Percentiles rank a stretch among this genome's conserved stretches.
Conservation (phyloP, 2,329 filamentous ascomycete genomes). For the Metarhizium humberi region DNA sequence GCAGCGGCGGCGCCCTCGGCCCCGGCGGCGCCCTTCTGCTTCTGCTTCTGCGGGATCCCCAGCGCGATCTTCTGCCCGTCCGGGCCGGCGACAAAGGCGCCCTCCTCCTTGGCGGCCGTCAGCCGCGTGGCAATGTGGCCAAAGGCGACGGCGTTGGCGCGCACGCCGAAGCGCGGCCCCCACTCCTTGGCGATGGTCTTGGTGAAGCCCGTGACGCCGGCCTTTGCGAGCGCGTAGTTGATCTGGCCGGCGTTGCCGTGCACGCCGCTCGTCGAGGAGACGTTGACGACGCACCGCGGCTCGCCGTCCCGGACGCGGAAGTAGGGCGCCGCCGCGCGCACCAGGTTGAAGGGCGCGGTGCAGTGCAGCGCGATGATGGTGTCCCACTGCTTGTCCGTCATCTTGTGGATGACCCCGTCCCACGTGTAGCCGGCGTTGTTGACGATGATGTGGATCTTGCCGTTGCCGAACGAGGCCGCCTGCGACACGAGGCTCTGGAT, state of each 20-base stretch:
- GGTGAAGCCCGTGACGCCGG: constrained; percentile 71
- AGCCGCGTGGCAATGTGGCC: constrained; percentile 72
- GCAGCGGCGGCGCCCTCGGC: constrained; percentile 29
- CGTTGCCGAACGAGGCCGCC: constrained; percentile 69
- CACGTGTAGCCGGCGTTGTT: constrained; percentile 91
- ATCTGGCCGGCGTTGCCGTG: constrained; percentile 87
- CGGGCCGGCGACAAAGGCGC: constrained; percentile 67
- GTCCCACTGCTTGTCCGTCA: constrained; percentile 86
- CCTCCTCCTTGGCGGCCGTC: constrained; percentile 76
- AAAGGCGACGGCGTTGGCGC: constrained; percentile 77
- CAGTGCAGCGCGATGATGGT: constrained; percentile 77
- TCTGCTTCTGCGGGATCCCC: constrained; percentile 60
- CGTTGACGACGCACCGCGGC: constrained; percentile 71
- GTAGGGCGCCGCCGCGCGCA: constrained; percentile 72
- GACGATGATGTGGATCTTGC: constrained; percentile 85
- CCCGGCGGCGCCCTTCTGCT: constrained; percentile 30
- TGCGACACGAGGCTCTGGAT: constrained; percentile 62
- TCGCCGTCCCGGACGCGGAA: constrained; percentile 82
- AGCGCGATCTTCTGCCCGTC: constrained; percentile 67
- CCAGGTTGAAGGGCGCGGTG: constrained; percentile 77
- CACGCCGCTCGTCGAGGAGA: constrained; percentile 71
- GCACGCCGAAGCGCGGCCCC: constrained; percentile 74
- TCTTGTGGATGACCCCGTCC: constrained; percentile 90
- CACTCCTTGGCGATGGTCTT: constrained; percentile 91
- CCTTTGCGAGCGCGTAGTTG: constrained; percentile 82